A percentile compares a stretch with the other conserved stretches of the same genome.
phyloP scores from a whole-genome alignment of 768 basidiomycete genomes.

The Psilocybe azurescens region DNA sequence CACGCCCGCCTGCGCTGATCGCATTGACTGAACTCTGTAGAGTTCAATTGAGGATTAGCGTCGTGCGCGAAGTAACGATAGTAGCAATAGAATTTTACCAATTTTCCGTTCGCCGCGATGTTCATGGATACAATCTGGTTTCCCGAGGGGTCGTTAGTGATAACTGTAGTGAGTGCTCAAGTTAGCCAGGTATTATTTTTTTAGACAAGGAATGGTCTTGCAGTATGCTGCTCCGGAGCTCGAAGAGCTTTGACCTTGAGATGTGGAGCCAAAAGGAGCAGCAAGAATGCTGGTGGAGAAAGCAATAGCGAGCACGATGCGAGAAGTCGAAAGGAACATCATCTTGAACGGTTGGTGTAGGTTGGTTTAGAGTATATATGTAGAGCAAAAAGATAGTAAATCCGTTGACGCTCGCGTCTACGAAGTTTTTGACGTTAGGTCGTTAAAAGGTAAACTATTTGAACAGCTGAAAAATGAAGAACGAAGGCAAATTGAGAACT shows the following conservation, averaged over 20 bases:
- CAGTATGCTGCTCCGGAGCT: slow-evolving; percentile 11
- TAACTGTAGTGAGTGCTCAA: too few relatives aligned
- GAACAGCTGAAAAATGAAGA: neutral
- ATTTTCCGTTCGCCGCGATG: slow-evolving; percentile 5
- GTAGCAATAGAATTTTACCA: neutral
- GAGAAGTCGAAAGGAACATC: neutral
- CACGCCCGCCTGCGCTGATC: too few relatives aligned
- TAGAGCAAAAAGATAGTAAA: neutral
- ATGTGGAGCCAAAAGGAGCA: too few relatives aligned
- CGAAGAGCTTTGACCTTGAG: too few relatives aligned
- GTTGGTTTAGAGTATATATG: too few relatives aligned
- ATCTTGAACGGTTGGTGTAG: neutral
- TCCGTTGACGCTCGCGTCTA: neutral
- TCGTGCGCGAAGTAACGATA: neutral
- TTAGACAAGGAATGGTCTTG: neutral
- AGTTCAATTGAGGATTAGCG: too few relatives aligned
- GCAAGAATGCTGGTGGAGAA: neutral
- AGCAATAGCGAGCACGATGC: neutral
- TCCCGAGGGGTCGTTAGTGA: too few relatives aligned
- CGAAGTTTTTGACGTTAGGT: neutral
- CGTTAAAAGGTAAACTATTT: neutral
- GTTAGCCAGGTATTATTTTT: neutral
- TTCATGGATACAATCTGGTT: too few relatives aligned
- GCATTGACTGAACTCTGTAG: too few relatives aligned
- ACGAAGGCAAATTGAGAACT: too few relatives aligned